Evolutionary conservation across 2,329 filamentous ascomycete genomes (phyloP).

Genomic region (Trichothecium roseum): DNA sequence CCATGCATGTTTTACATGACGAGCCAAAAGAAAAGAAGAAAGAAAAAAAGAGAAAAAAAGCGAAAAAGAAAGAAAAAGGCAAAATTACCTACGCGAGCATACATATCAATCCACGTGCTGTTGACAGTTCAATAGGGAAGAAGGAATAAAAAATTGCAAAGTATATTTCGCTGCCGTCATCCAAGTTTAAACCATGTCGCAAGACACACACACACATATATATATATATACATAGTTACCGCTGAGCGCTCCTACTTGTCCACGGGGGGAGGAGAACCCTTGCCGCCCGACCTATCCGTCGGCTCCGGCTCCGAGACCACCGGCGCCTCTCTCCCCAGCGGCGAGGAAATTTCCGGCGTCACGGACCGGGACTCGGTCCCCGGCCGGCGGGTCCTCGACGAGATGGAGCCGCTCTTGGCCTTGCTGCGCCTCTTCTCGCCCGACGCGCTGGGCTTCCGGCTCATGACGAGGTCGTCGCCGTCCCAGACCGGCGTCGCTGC

Average conservation of each 20-base stretch:
- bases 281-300: constrained; percentile 12
- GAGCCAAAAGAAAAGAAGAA: neutral
- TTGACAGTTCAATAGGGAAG: no score
- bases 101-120: no score
- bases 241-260: neutral
- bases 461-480: constrained; percentile 27
- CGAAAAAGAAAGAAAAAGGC: neutral
- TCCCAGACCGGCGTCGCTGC: constrained; percentile 39
- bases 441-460: constrained; percentile 34
- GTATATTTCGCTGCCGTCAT: no score
- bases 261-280: constrained; percentile 5
- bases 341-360: constrained; percentile 44
- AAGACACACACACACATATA: constrained; percentile 1
- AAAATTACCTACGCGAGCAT: no score
- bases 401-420: constrained; percentile 7
- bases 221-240: no score
- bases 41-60: neutral
- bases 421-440: constrained; percentile 37
- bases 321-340: constrained; percentile 38
- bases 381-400: constrained; percentile 24
- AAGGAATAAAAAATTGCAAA: no score
- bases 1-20: no score
- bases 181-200: no score
- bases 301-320: constrained; percentile 11
- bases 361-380: constrained; percentile 39